These are phyloP conservation scores for Strigomonas oncopelti DNA, from an alignment of 208 protist species.

Conservation along the genomic window DNA sequence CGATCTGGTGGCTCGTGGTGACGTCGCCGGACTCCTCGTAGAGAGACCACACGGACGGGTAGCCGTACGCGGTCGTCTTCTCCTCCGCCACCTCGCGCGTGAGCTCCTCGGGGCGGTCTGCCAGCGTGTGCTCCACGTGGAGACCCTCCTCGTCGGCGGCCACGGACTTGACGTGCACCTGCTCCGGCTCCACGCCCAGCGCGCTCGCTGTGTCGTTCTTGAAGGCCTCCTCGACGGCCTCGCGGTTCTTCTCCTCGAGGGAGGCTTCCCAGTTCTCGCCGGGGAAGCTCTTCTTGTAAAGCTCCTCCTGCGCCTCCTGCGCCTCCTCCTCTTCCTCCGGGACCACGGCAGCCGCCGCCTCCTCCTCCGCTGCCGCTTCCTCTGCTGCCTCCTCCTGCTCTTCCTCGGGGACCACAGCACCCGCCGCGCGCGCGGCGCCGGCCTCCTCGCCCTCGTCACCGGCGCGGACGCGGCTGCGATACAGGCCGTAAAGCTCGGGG, in stretches of 20 bases:
- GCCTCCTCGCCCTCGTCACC: background rate
- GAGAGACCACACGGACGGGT: slow-evolving; percentile 15
- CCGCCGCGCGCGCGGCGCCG: background rate
- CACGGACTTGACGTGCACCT: slow-evolving; percentile 22
- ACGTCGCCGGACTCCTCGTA: slow-evolving; percentile 10
- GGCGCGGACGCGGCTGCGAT: slow-evolving; percentile 16
- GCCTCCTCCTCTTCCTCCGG: slow-evolving; percentile 1
- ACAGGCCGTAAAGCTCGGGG: slow-evolving; percentile 40
- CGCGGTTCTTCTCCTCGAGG: slow-evolving; percentile 10
- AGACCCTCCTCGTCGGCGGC: slow-evolving; percentile 24
- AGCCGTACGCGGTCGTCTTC: slow-evolving; percentile 15
- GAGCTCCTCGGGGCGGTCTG: slow-evolving; percentile 10
- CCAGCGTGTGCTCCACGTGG: slow-evolving; percentile 29
- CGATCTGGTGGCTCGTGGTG: slow-evolving; percentile 32
- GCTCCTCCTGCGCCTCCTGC: background rate
- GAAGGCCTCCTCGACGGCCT: slow-evolving; percentile 28
- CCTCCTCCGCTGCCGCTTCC: background rate
- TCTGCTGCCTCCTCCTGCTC: background rate
- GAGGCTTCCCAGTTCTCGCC: slow-evolving; percentile 25
- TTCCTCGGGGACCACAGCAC: too few species aligned
- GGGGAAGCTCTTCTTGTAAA: slow-evolving; percentile 24
- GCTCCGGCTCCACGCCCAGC: slow-evolving; percentile 39
- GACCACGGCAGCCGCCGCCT: background rate
- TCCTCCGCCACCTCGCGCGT: background rate
- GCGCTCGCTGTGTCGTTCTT: slow-evolving; percentile 36